phyloP scores from a whole-genome alignment of 768 basidiomycete species.

The Termitomyces heimii region DNA sequence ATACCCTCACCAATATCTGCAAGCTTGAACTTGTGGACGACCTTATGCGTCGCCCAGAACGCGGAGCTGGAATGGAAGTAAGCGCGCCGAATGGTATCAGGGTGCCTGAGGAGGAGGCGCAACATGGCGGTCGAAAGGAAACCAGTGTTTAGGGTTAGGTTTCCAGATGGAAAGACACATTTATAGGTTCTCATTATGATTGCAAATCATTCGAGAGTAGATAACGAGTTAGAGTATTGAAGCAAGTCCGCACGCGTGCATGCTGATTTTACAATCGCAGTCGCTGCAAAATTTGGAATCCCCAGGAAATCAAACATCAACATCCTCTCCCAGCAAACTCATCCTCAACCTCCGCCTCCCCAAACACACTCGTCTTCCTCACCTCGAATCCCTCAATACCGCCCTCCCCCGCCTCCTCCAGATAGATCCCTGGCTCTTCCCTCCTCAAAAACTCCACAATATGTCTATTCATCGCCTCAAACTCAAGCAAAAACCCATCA shows the following conservation, averaged over 20 bases:
- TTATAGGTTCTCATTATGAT: too few relatives aligned
- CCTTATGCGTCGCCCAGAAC: conserved; percentile 26
- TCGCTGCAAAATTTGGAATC: neutral
- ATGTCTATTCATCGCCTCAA: conserved; percentile 85
- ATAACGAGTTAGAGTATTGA: too few relatives aligned
- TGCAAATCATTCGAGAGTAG: too few relatives aligned
- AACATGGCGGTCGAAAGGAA: conserved; percentile 23
- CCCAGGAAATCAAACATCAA: neutral
- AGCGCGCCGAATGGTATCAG: conserved; percentile 12
- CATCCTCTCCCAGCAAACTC: conserved; percentile 38
- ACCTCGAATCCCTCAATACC: conserved; percentile 53
- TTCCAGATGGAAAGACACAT: too few relatives aligned
- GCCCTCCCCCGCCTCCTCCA: conserved; percentile 17
- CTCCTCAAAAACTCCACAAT: conserved; percentile 65
- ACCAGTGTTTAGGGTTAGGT: conserved; percentile 19
- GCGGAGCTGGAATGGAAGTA: conserved; percentile 28
- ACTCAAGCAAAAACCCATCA: conserved; percentile 95
- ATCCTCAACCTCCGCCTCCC: conserved; percentile 27
- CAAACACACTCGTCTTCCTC: conserved; percentile 92
- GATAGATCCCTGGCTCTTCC: conserved; percentile 70
- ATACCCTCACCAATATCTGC: conserved; percentile 90
- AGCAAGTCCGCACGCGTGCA: neutral
- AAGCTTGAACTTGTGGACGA: conserved; percentile 60
- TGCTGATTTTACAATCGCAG: neutral
- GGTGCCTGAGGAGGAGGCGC: conserved; percentile 24